Evolutionary conservation across 2,329 filamentous ascomycete species (phyloP), one percentile per base, ranked within the genome.

Genomic region (Gnomoniopsis smithogilvyi): DNA sequence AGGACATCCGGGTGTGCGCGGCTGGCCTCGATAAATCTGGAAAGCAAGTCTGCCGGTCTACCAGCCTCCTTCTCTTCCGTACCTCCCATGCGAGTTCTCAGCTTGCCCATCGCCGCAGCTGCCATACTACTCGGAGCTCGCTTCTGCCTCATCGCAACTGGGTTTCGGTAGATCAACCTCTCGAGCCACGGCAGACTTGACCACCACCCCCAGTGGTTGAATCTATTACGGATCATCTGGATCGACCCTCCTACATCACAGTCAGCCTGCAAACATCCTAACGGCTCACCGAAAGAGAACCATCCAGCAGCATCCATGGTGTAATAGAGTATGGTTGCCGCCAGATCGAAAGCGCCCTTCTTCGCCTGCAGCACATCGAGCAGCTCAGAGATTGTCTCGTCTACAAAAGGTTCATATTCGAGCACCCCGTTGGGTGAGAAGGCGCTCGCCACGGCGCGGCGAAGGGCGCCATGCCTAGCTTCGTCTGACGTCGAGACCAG

Each of bases 171-270:
- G 17, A 38, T n/a, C 14, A 30, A 26, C 24, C 47, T 14, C 24
- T 50, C 47, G 14, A 33, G 47, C 47, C 47, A 30, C 22, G 47
- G 47, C 3, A 33, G 26, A 17, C 15, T n/a, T 15, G 47, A 14
- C 67, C 66, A 68, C 51, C 60, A 56, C 6, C 48, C 46, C 59
- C 59, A 58, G 59, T 61, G 59, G 51, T 58, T 54, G 46, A 61
- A 61, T 19, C 59, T 55, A 12, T n/a, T 51, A 17, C 58, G 46
- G 36, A 61, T 51, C 43, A 56, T 51, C 24, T 51, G 54, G 36
- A 64, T 51, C 10, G 62, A 57, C 26, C 53, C 62, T 51, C 62
- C 62, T 36, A 64, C 62, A 34, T 64, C 62, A 49, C 19, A 51
- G 34, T 49, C 54, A 19, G 48, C 51, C 19, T 56, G 50, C 54